Evolutionary conservation across 1,139 yeast species (phyloP).

Genomic region (Scheffersomyces quercinus): DNA sequence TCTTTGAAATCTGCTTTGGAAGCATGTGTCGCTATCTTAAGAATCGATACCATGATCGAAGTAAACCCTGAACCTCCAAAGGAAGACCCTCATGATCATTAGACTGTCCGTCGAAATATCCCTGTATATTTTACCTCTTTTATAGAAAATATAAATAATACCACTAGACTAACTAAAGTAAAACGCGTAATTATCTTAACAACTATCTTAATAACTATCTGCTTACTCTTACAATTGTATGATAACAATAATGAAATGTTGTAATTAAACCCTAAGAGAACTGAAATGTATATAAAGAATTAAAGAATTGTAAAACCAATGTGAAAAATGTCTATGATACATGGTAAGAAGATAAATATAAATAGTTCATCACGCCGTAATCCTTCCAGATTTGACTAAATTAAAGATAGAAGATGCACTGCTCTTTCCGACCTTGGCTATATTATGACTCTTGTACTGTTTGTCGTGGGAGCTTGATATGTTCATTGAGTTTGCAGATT

Average conservation of each 20-base stretch:
- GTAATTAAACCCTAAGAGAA: neutral
- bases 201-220: neutral
- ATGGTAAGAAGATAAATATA: too few species aligned
- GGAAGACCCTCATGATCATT: constrained; percentile 84
- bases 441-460: neutral
- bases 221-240: neutral
- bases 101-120: constrained; percentile 4
- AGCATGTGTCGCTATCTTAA: constrained; percentile 94
- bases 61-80: constrained; percentile 94
- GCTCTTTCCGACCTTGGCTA: constrained; percentile 2
- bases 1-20: constrained; percentile 94
- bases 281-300: too few species aligned
- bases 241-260: constrained; percentile 1
- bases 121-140: too few species aligned
- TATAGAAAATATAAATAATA: too few species aligned
- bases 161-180: constrained; percentile 1
- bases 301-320: too few species aligned
- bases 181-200: neutral
- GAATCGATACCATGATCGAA: constrained; percentile 97
- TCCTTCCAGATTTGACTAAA: constrained; percentile 8
- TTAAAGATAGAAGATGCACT: constrained; percentile 9
- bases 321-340: too few species aligned
- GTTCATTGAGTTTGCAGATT: constrained; percentile 17
- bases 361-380: constrained; percentile 5
- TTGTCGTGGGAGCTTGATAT: constrained; percentile 1